These are phyloP conservation scores for Reticulascus tulasneorum DNA, from an alignment of 2,329 filamentous ascomycete genomes.

Conservation along the genomic window DNA sequence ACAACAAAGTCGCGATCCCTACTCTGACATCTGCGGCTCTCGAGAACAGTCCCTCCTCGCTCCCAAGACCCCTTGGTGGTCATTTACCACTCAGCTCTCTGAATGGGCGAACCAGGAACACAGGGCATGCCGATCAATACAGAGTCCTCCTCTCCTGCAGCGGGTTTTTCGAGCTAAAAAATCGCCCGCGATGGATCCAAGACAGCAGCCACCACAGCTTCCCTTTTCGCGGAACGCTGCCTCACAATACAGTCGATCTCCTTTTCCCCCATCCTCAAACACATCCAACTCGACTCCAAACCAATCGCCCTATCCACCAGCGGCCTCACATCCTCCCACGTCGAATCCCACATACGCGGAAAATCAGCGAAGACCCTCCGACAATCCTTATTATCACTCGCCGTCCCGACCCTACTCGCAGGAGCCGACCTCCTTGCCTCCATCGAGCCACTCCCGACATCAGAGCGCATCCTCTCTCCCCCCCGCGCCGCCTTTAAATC, in stretches of 20 bases:
- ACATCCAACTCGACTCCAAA: slow-evolving; percentile 10
- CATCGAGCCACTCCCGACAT: slow-evolving; percentile 35
- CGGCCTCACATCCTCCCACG: slow-evolving; percentile 8
- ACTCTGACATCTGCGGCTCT: no score
- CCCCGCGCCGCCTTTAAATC: slow-evolving; percentile 31
- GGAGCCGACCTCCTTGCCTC: slow-evolving; percentile 22
- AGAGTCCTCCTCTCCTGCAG: neutral
- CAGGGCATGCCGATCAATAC: neutral
- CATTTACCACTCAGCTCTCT: no score
- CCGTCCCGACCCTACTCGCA: slow-evolving; percentile 27
- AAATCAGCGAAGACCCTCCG: slow-evolving; percentile 36
- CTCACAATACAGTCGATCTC: slow-evolving; percentile 26
- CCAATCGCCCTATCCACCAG: slow-evolving; percentile 15
- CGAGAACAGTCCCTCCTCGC: no score
- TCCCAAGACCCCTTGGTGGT: no score
- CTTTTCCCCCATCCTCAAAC: slow-evolving; percentile 13
- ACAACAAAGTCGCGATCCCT: neutral
- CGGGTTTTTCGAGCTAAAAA: slow-evolving; percentile 28
- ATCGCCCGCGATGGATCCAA: slow-evolving; percentile 30
- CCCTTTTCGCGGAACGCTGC: slow-evolving; percentile 22
- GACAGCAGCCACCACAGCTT: slow-evolving; percentile 27
- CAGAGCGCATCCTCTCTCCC: slow-evolving; percentile 42
- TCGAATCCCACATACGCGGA: slow-evolving; percentile 24
- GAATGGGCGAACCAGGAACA: no score
- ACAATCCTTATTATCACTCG: slow-evolving; percentile 37